These are phyloP conservation scores for Amanita rimosa DNA, from an alignment of 768 basidiomycete species.

Conservation along the genomic window DNA sequence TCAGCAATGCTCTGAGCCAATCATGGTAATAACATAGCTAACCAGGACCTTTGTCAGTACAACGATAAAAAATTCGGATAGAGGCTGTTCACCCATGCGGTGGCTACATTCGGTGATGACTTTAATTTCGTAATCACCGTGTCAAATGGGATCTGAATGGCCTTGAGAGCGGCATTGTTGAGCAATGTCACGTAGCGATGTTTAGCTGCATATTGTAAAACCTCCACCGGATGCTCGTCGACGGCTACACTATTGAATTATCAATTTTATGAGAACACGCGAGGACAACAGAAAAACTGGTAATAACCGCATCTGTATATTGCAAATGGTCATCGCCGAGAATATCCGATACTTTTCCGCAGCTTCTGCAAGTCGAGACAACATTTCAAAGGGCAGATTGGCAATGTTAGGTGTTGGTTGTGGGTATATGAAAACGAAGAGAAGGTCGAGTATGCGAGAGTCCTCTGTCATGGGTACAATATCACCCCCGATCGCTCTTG, in stretches of 20 bases:
- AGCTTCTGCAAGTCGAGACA: slow-evolving; percentile 12
- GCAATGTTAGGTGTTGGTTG: slow-evolving; percentile 8
- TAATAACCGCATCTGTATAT: slow-evolving; percentile 10
- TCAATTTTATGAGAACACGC: not conserved
- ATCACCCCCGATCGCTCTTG: no score
- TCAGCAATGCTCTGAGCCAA: not conserved
- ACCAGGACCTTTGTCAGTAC: not conserved
- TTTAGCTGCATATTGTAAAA: slow-evolving; percentile 4
- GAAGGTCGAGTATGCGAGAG: not conserved
- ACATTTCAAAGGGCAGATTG: not conserved
- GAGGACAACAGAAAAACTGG: not conserved
- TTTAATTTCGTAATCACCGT: not conserved
- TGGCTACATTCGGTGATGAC: not conserved
- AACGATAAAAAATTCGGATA: not conserved
- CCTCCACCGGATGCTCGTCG: slow-evolving; percentile 3
- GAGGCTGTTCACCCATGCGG: not conserved
- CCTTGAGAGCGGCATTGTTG: not conserved
- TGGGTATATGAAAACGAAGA: slow-evolving; percentile 11
- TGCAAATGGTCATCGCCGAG: slow-evolving; percentile 14
- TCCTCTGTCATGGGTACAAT: no score
- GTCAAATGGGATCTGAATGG: not conserved
- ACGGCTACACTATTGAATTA: not conserved
- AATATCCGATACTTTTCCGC: slow-evolving; percentile 16
- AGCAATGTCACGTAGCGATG: not conserved
- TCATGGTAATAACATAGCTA: not conserved